Evolutionary conservation across 192 early-diverging fungal genomes (phyloP).

Genomic region (Linnemannia exigua): DNA sequence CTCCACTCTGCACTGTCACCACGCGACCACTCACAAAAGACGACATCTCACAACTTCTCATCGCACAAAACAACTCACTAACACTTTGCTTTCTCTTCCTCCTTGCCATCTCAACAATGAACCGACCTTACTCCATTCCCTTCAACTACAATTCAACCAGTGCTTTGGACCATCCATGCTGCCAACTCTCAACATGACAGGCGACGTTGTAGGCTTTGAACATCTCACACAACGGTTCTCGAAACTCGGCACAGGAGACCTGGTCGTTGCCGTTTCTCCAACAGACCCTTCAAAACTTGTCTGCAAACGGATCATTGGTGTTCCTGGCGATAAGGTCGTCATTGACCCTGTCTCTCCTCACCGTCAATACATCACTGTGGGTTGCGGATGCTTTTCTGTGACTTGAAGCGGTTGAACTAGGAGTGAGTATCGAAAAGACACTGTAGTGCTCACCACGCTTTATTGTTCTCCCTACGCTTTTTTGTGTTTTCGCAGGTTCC

Average conservation of each 20-base stretch:
- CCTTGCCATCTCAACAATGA: not conserved
- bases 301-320: slow-evolving; percentile 87
- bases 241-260: slow-evolving; percentile 77
- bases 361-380: slow-evolving; percentile 73
- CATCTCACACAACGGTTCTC: slow-evolving; percentile 70
- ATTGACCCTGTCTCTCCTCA: slow-evolving; percentile 78
- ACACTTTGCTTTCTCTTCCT: too few species aligned
- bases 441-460: not conserved
- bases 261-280: slow-evolving; percentile 85
- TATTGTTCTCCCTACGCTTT: not conserved
- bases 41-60: too few species aligned
- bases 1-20: not conserved
- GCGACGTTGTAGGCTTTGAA: slow-evolving; percentile 84
- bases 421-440: too few species aligned
- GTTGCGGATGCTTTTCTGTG: slow-evolving; percentile 13
- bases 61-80: too few species aligned
- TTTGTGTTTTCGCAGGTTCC: slow-evolving; percentile 71
- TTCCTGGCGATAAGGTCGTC: slow-evolving; percentile 86
- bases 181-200: slow-evolving; percentile 87
- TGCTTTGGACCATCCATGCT: slow-evolving; percentile 93
- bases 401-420: not conserved
- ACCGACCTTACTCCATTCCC: not conserved
- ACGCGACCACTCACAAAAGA: too few species aligned
- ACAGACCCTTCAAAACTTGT: slow-evolving; percentile 73
- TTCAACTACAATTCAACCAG: slow-evolving; percentile 30